Evolutionary conservation across 345 rosid species (phyloP), one percentile per base, ranked within the genome.

Genomic region (Dipteronia dyeriana): DNA sequence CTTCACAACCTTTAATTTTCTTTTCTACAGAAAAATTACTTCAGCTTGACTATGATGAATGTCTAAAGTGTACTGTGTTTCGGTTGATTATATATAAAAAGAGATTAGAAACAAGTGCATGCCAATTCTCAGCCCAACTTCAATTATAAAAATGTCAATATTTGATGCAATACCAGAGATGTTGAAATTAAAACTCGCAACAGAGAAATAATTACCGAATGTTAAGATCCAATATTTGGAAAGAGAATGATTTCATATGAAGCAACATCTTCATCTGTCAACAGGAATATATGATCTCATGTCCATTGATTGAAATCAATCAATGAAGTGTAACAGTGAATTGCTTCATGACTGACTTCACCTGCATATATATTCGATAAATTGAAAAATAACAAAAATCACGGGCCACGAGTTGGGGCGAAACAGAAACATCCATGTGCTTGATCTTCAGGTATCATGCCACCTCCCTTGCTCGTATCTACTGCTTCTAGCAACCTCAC

Each of bases 401-500:
- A 92, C 22, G 95, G 97, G 63, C 97, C 97, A 25, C 92, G 95
- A 54, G 82, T 80, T 13, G 83, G 86, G 64, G 68, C 70, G 71
- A 92, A 87, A 80, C 97, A 92, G 66, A 91, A 86, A 79, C 94
- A 92, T 14, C 91, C 90, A 17, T 68, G 76, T 64, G 87, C 79
- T 80, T 90, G 90, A 83, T 87, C 97, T 39, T 91, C 95, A 7
- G 97, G 90, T 73, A 91, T 92, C 97, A 92, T 92, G 76, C 97
- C 97, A 71, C 97, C 97, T 53, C 97, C 97, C 84, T 86, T 92
- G 89, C 90, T 91, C 47, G 92, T 91, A 81, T 92, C 91, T 31
- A 92, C 86, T 0, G 86, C 90, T 81, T 92, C 92, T 26, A 92
- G 84, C 76, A 90, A 76, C 70, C 75, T 87, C 84, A 88, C 97